Conservation (phyloP, 139 green algal genomes). For the Chlamydomonas sp. region DNA sequence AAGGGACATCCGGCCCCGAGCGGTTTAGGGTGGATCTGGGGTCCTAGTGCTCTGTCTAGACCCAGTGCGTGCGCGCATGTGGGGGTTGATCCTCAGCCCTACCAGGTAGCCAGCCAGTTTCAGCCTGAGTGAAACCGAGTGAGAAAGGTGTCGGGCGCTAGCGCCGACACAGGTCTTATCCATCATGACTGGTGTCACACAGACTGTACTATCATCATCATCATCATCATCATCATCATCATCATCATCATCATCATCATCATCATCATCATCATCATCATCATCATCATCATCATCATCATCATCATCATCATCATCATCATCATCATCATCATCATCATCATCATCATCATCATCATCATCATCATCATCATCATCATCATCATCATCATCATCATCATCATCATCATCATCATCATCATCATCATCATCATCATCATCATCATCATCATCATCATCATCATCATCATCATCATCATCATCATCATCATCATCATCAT, state of each 20-base stretch:
- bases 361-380: conserved; percentile 8
- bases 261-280: background rate
- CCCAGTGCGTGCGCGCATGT: no score
- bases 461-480: conserved; percentile 2
- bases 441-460: conserved; percentile 1
- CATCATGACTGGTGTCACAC: no score
- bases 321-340: conserved; percentile 7
- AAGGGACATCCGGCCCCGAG: no score
- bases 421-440: conserved; percentile 5
- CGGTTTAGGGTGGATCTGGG: no score
- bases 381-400: conserved; percentile 7
- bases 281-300: conserved; percentile 8
- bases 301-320: conserved; percentile 8
- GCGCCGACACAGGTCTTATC: no score
- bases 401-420: conserved; percentile 4
- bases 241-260: background rate
- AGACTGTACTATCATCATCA: background rate
- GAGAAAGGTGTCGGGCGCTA: no score
- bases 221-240: background rate
- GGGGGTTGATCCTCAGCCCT: no score
- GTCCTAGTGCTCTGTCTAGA: no score
- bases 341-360: conserved; percentile 7
- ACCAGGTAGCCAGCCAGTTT: no score
- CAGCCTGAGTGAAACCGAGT: no score
- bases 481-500: conserved; percentile 2